phyloP scores from a whole-genome alignment of 805 yeast species.

The baker's yeast (Saccharomyces cerevisiae) region DNA sequence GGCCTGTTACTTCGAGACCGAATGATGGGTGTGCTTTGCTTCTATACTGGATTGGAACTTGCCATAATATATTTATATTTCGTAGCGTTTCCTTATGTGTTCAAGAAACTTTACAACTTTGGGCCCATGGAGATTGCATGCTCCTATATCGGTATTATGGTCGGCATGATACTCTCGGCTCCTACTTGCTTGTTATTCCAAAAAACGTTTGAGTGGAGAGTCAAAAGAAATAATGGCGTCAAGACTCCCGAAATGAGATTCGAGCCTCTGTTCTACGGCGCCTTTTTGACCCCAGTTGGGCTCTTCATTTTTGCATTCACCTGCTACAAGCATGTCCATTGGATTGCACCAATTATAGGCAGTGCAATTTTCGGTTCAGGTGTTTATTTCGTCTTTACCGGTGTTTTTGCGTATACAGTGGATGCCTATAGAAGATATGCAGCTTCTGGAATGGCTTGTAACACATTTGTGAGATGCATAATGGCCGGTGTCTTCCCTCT shows the following conservation, averaged over 20 bases:
- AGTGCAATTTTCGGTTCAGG: constrained; percentile 72
- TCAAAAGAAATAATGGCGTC: constrained; percentile 37
- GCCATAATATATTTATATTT: constrained; percentile 59
- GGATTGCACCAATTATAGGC: constrained; percentile 65
- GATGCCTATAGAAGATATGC: constrained; percentile 51
- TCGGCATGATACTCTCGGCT: constrained; percentile 44
- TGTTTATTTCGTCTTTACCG: constrained; percentile 56
- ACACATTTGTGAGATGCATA: constrained; percentile 43
- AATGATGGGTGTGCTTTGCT: constrained; percentile 45
- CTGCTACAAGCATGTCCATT: constrained; percentile 48
- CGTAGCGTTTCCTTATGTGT: constrained; percentile 57
- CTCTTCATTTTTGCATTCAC: constrained; percentile 78
- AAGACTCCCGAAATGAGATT: constrained; percentile 55
- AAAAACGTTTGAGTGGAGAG: constrained; percentile 36
- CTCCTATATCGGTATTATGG: constrained; percentile 51
- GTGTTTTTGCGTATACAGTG: constrained; percentile 57
- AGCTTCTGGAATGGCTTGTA: constrained; percentile 45
- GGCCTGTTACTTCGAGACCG: constrained; percentile 42
- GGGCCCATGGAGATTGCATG: constrained; percentile 49
- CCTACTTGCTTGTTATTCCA: constrained; percentile 38
- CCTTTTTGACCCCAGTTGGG: constrained; percentile 52
- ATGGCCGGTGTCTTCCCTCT: constrained; percentile 53
- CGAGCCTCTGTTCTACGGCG: constrained; percentile 56
- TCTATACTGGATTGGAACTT: constrained; percentile 49
- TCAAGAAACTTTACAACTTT: constrained; percentile 44